phyloP scores from a whole-genome alignment of 306 rosid genomes.

The Medicago lupulina region DNA sequence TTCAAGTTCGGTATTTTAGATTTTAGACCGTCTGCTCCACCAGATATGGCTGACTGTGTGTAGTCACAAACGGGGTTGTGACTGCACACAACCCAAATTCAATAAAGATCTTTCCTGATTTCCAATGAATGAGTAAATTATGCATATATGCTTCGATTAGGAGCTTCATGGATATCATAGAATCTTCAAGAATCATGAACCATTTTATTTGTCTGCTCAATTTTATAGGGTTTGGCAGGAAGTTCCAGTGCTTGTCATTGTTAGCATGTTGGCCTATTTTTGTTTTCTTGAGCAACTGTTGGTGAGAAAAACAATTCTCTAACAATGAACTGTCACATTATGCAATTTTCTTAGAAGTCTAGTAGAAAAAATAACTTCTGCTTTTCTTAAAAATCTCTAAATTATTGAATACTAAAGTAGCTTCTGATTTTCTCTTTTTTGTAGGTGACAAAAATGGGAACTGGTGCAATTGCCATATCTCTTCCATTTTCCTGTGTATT shows the following conservation, averaged over 20 bases:
- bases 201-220: slow-evolving; percentile 41
- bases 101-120: slow-evolving; percentile 5
- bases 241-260: slow-evolving; percentile 91
- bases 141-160: not conserved
- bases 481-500: slow-evolving; percentile 98
- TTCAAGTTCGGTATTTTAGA: no score
- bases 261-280: slow-evolving; percentile 97
- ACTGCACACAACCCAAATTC: not conserved
- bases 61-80: not conserved
- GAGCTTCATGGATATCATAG: slow-evolving; percentile 17
- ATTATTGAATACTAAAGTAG: not conserved
- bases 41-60: not conserved
- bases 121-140: slow-evolving; percentile 10
- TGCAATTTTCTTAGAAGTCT: slow-evolving; percentile 6
- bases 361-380: not conserved
- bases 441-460: slow-evolving; percentile 88
- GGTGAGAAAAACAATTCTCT: slow-evolving; percentile 59
- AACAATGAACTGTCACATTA: slow-evolving; percentile 32
- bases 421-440: slow-evolving; percentile 36
- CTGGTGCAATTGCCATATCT: slow-evolving; percentile 89
- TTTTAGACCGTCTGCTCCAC: no score
- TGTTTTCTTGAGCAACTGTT: slow-evolving; percentile 97
- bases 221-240: slow-evolving; percentile 92
- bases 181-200: slow-evolving; percentile 33
- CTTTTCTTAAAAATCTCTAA: not conserved